Conservation (phyloP, 2,329 filamentous ascomycete genomes). For the Penicillium sp. region DNA sequence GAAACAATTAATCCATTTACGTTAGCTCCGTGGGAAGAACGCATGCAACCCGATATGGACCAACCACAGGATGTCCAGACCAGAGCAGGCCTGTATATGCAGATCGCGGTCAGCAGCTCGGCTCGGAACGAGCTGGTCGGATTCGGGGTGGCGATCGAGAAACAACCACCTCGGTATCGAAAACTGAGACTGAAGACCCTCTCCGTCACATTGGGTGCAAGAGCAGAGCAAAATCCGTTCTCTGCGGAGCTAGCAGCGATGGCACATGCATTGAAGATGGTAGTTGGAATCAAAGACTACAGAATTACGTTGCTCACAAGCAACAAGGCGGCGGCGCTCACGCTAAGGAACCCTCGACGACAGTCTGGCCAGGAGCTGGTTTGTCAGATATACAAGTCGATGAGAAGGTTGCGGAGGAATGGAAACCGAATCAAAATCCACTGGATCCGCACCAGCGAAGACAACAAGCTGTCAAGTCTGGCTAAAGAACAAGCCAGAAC, state of each 20-base stretch:
- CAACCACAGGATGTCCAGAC: constrained; percentile 1
- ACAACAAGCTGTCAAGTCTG: constrained; percentile 8
- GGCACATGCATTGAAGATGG: constrained; percentile 19
- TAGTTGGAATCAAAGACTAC: constrained; percentile 20
- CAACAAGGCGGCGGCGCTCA: constrained; percentile 26
- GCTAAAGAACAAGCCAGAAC: constrained; percentile 25
- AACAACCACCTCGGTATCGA: constrained; percentile 31
- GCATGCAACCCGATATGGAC: constrained; percentile 2
- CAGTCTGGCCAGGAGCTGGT: constrained; percentile 24
- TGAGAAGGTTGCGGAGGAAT: constrained; percentile 21
- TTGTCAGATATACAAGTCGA: constrained; percentile 23
- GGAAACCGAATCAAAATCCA: constrained; percentile 21
- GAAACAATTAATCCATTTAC: constrained; percentile 15
- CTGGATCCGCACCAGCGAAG: constrained; percentile 18
- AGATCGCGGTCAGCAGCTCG: constrained; percentile 19
- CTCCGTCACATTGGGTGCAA: constrained; percentile 19
- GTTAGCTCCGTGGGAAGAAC: constrained; percentile 8
- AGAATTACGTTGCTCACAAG: constrained; percentile 12
- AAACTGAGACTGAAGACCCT: constrained; percentile 23
- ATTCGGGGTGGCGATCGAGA: not conserved
- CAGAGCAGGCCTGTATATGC: constrained; percentile 3
- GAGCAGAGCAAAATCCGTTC: constrained; percentile 9
- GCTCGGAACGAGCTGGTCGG: not conserved
- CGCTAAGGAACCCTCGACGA: constrained; percentile 21
- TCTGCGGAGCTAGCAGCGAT: constrained; percentile 27